Evolutionary conservation across 768 basidiomycete species (phyloP).

Genomic region (Trametes villosa): DNA sequence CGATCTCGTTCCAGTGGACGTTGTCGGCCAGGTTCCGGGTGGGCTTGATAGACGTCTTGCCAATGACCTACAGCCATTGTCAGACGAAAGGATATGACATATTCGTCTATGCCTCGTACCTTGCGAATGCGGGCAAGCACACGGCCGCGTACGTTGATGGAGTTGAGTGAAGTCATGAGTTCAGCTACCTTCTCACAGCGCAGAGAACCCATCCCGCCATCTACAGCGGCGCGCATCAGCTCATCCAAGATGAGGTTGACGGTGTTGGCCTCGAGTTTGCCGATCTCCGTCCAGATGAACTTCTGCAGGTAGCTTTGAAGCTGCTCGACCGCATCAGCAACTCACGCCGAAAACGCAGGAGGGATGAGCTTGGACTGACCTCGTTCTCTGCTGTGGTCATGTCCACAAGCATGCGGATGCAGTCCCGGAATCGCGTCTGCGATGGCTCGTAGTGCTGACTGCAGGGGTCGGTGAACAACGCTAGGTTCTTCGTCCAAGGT

Average conservation of each 20-base stretch:
- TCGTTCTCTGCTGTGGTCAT: constrained; percentile 73
- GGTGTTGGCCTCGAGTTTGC: constrained; percentile 65
- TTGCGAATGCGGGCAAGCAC: constrained; percentile 80
- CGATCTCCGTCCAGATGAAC: constrained; percentile 78
- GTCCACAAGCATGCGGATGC: constrained; percentile 78
- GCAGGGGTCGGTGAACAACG: constrained; percentile 69
- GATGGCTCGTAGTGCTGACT: constrained; percentile 71
- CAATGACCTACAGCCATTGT: constrained; percentile 55
- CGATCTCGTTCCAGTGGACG: constrained; percentile 80
- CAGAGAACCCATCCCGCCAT: constrained; percentile 76
- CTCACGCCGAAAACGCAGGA: not conserved
- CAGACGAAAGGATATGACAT: not conserved
- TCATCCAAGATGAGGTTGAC: constrained; percentile 81
- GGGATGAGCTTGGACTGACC: constrained; percentile 42
- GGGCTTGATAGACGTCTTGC: constrained; percentile 68
- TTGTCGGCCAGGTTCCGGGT: constrained; percentile 70
- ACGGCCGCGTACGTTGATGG: constrained; percentile 77
- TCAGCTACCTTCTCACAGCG: constrained; percentile 79
- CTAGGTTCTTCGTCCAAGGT: constrained; percentile 88
- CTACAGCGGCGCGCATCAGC: constrained; percentile 79
- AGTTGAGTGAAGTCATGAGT: constrained; percentile 73
- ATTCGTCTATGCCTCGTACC: constrained; percentile 46
- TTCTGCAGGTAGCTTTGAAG: constrained; percentile 69
- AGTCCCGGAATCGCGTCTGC: constrained; percentile 77
- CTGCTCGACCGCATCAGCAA: constrained; percentile 38